Base-by-base conservation (phyloP, 148 eudicot genomes). In the Nepenthes mirabilis region DNA sequence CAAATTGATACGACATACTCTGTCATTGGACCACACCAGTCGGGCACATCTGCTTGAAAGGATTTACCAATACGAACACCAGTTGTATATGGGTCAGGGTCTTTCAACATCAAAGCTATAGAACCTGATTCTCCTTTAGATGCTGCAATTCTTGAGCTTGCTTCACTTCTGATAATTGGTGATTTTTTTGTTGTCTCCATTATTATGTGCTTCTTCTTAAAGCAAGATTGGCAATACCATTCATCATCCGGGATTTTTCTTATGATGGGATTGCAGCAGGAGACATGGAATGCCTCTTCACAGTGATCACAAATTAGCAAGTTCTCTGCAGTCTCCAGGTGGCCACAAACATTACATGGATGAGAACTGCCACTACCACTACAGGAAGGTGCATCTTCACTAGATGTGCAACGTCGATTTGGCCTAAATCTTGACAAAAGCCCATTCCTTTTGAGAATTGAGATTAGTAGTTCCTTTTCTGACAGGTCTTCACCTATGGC, bases 251-350 rank as follows among this genome's bases (percentile, higher is more conserved):
- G 91, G 60, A 79, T 65, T 68, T 73, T 76, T 68, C 64, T 80
- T 48, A 72, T 55, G 40, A 48, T 70, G 23, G 80, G 72, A 33
- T 71, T 74, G 75, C 80, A 88, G 77, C 98, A 88, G 59, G 85
- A 69, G 36, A 83, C 56, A 71, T 93, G 96, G 59, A 79, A 84
- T 51, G 96, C 90, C 63, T 80, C 88, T 51, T 88, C 91, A 56
- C 98, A 93, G 47, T 75, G 77, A 69, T 93, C 96, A 70, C 98
- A 93, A 60, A 86, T 79, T 32, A 88, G 79, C 95, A 93, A 82
- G 48, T 79, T 80, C 45, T 34, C 11, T 43, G 77, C 64, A 56
- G 62, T 68, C 63, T 74, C 89, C 61, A 66, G 11, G 63, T 40
- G 65, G 47, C 68, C 65, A 66, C 98, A 93, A 48, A 82, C 76